These are phyloP conservation scores for Linanthus parryae DNA, from an alignment of 148 eudicot genomes.

Conservation along the genomic window DNA sequence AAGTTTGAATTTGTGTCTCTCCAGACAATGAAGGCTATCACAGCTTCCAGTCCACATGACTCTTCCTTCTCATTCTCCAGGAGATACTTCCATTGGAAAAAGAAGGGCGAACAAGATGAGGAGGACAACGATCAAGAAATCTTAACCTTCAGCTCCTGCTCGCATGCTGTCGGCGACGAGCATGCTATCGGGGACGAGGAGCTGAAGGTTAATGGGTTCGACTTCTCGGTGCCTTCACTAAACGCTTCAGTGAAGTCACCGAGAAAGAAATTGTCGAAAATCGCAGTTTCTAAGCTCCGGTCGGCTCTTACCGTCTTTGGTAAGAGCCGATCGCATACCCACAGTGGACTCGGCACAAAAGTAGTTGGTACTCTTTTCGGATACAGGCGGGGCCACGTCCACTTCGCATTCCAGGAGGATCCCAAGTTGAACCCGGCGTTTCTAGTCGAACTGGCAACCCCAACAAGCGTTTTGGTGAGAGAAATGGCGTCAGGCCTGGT, in stretches of 20 bases:
- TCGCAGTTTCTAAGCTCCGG: conserved; percentile 42
- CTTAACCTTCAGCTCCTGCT: conserved; percentile 36
- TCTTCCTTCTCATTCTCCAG: conserved; percentile 82
- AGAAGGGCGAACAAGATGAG: conserved; percentile 35
- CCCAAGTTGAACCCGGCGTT: conserved; percentile 41
- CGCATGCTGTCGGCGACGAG: too few species aligned
- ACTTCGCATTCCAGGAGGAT: conserved; percentile 47
- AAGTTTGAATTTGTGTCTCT: background rate
- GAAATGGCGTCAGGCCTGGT: conserved; percentile 72
- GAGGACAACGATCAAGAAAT: conserved; percentile 25
- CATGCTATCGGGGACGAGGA: conserved; percentile 22
- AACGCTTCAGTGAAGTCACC: conserved; percentile 11
- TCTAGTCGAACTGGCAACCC: conserved; percentile 47
- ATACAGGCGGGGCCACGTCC: conserved; percentile 50
- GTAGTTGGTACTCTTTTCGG: conserved; percentile 56
- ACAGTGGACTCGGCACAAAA: conserved; percentile 45
- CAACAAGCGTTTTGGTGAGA: conserved; percentile 41
- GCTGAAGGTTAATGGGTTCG: conserved; percentile 6
- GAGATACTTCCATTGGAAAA: conserved; percentile 65
- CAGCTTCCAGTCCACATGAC: conserved; percentile 52
- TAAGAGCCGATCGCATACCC: conserved; percentile 18
- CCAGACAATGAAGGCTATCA: conserved; percentile 64
- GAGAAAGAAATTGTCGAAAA: conserved; percentile 27
- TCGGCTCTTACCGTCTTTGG: conserved; percentile 43
- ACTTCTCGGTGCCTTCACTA: conserved; percentile 16